Evolutionary conservation across 257 asterid genomes (phyloP), one percentile per base, ranked within the genome.

Genomic region (Solanum etuberosum): DNA sequence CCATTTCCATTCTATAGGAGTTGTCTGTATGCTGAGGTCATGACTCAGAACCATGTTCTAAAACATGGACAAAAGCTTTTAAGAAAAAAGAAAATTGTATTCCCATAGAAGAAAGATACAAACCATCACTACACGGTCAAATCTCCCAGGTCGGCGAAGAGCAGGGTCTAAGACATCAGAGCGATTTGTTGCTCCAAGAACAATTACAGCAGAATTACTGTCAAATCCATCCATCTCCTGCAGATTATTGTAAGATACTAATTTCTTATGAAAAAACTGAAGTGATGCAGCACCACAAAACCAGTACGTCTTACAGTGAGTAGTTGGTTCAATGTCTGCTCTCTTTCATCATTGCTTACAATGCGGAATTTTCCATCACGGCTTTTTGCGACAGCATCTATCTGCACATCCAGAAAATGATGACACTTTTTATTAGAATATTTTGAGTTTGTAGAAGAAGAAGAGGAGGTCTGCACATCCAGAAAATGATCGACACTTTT

Each of bases 151-250:
- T 72, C 99, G 98, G 78, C 98, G 96, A 84, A 97, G 99, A 86
- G 99, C 99, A 61, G 98, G 99, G 89, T 97, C 99, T 87, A 97
- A 91, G 74, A 97, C 99, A 92, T 97, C 99, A 74, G 99, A 93
- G 86, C 99, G 93, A 90, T 97, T 97, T 67, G 99, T 97, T 63
- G 99, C 99, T 86, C 99, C 99, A 87, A 97, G 98, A 88, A 97
- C 99, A 89, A 96, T 97, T 77, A 97, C 99, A 43, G 99, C 98
- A 80, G 99, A 93, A 86, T 93, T 97, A 91, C 99, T 97, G 90
- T 97, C 99, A 90, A 97, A 97, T 51, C 99, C 99, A 92, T 97
- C 99, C 99, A 97, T 97, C 90, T 97, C 99, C 99, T 97, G 95
- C 95, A 88, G 88, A 43, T 86, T 67, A 82, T 72, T 82, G 87